Conservation (phyloP, 768 basidiomycete genomes). For the Cystobasidium onofrii region DNA sequence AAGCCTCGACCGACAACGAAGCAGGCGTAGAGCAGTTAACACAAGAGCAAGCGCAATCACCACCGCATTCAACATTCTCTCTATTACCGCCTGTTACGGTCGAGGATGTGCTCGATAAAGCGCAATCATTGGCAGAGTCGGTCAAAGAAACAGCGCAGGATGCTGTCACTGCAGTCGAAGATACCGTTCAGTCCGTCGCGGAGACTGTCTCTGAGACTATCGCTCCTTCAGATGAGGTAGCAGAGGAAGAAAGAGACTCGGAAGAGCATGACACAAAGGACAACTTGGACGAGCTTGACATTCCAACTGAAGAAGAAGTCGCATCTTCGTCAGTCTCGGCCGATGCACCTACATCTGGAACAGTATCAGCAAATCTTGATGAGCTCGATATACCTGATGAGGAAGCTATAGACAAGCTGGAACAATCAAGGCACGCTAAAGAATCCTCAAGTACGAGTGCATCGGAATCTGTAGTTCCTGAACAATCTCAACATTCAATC, state of each 20-base stretch:
- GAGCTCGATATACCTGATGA: conserved; percentile 1
- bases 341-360: not conserved
- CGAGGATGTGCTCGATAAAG: conserved; percentile 24
- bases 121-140: not conserved
- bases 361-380: conserved; percentile 14
- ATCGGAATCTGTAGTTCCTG: not conserved
- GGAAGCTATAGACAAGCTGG: not conserved
- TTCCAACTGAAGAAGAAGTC: not conserved
- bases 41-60: not conserved
- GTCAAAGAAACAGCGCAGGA: not conserved
- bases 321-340: not conserved
- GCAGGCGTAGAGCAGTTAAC: not conserved
- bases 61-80: conserved; percentile 29
- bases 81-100: conserved; percentile 9
- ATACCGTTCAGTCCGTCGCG: not conserved
- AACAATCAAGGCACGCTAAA: not conserved
- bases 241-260: not conserved
- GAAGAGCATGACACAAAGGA: not conserved
- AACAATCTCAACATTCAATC: conserved; percentile 16
- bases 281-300: conserved; percentile 7
- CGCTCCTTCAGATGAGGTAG: not conserved
- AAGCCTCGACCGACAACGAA: not conserved
- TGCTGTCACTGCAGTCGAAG: not conserved
- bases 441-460: conserved; percentile 7
- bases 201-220: not conserved